Conservation (phyloP, 2,329 filamentous ascomycete species). For the Podosphaera xanthii region DNA sequence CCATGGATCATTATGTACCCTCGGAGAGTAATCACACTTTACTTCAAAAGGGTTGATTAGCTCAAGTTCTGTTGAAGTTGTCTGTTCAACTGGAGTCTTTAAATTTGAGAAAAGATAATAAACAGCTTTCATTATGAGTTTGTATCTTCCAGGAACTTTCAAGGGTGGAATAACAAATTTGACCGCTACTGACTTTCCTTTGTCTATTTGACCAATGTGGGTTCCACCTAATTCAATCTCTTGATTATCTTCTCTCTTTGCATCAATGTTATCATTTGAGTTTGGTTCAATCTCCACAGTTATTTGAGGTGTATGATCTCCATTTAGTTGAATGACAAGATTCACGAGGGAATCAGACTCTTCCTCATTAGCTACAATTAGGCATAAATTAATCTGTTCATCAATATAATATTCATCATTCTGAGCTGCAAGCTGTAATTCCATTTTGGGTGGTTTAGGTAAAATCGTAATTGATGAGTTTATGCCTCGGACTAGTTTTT, state of each 20-base stretch:
- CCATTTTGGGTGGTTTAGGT: slow-evolving; percentile 80
- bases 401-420: slow-evolving; percentile 64
- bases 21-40: slow-evolving; percentile 67
- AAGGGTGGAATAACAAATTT: slow-evolving; percentile 28
- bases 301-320: slow-evolving; percentile 27
- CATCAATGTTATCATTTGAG: neutral
- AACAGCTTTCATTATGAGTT: slow-evolving; percentile 46
- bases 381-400: slow-evolving; percentile 43
- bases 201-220: slow-evolving; percentile 20
- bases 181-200: slow-evolving; percentile 21
- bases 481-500: slow-evolving; percentile 25
- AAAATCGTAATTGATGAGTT: slow-evolving; percentile 44
- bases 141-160: slow-evolving; percentile 30
- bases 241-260: slow-evolving; percentile 2
- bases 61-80: slow-evolving; percentile 41
- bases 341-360: slow-evolving; percentile 53
- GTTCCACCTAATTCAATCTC: slow-evolving; percentile 4
- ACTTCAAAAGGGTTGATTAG: slow-evolving; percentile 75
- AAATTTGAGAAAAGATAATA: slow-evolving; percentile 65
- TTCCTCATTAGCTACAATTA: slow-evolving; percentile 63
- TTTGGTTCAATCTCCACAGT: slow-evolving; percentile 15
- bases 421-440: slow-evolving; percentile 40
- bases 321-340: slow-evolving; percentile 44
- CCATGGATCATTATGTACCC: slow-evolving; percentile 59
- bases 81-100: slow-evolving; percentile 61